Conservation (phyloP, 768 basidiomycete genomes). For the Termitomyces sp. region DNA sequence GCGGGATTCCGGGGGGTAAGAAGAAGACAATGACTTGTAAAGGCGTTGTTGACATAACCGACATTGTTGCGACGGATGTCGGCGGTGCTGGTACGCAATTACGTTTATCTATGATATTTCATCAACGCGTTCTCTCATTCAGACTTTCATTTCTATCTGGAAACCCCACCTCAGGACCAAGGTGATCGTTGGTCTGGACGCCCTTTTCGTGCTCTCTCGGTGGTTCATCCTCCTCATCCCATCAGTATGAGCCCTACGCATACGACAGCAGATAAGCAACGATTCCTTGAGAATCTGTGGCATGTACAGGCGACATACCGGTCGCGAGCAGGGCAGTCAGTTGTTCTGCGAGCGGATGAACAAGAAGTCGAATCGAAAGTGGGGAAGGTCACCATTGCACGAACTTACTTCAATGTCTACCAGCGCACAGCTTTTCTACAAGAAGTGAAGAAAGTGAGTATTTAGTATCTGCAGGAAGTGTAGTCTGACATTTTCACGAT, state of each 20-base stretch:
- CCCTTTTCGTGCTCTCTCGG: constrained; percentile 72
- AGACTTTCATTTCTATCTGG: constrained; percentile 87
- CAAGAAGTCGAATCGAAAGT: constrained; percentile 67
- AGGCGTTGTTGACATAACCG: constrained; percentile 80
- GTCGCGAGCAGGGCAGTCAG: constrained; percentile 66
- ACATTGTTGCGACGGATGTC: constrained; percentile 77
- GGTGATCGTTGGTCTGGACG: constrained; percentile 86
- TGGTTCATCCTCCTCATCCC: constrained; percentile 70
- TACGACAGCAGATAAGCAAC: constrained; percentile 63
- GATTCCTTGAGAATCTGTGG: constrained; percentile 90
- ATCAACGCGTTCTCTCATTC: not conserved
- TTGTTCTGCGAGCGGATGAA: constrained; percentile 66
- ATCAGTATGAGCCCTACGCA: constrained; percentile 61
- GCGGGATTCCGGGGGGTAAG: constrained; percentile 56
- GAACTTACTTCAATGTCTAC: constrained; percentile 89
- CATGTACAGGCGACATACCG: constrained; percentile 78
- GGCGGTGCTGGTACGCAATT: constrained; percentile 71
- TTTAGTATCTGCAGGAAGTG: not conserved
- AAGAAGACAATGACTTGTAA: constrained; percentile 82
- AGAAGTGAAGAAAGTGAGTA: constrained; percentile 70
- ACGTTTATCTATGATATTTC: not conserved
- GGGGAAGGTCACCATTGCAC: constrained; percentile 59
- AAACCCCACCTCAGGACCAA: constrained; percentile 77
- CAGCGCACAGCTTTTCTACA: constrained; percentile 74
- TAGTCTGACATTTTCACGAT: constrained; percentile 2